Base-by-base conservation (phyloP, 495 filamentous ascomycete genomes). In the Penicillium fimorum region DNA sequence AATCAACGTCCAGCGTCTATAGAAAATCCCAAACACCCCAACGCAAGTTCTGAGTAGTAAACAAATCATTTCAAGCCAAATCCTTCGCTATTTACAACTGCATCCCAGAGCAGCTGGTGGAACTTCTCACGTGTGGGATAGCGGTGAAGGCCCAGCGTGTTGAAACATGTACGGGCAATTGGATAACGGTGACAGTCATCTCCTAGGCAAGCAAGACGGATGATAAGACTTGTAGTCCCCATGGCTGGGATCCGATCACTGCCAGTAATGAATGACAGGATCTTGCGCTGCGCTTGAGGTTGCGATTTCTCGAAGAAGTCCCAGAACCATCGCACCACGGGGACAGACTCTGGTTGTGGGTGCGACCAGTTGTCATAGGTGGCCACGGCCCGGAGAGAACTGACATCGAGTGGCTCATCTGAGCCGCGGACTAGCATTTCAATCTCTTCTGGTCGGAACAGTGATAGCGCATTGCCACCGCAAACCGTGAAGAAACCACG, bases 371-470 rank as follows among this genome's bases (percentile, higher is more conserved):
- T 87, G 30, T 96, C 90, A 62, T 94, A 96, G 35, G 83, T 80
- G 4, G 92, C 90, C 22, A 91, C 92, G 1, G 84, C 89, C 48
- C 82, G 83, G 12, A 97, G 75, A 24, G 87, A 85, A 3, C 76
- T 76, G 44, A 97, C 85, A 60, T 96, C 92, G 3, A 96, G 79
- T 37, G 85, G 67, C 59, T 93, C 90, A 50, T 93, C 90, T n/a
- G 89, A 93, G 22, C 92, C 92, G 40, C 93, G 85, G 13, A 97
- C 80, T 3, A 96, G 80, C 4, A 96, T 78, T 65, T 97, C 92
- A 57, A 97, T 95, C 68, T 97, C 92, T 70, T 97, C 92, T 2
- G 92, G 88, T n/a, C 91, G 84, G 68, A 97, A 96, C 11, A 97
- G 79, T 3, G 88, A 90, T 22, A 96, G 76, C 15, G 92, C 92